These are phyloP conservation scores for Mollisia scopiformis DNA, from an alignment of 2,329 filamentous ascomycete species.

Conservation along the genomic window DNA sequence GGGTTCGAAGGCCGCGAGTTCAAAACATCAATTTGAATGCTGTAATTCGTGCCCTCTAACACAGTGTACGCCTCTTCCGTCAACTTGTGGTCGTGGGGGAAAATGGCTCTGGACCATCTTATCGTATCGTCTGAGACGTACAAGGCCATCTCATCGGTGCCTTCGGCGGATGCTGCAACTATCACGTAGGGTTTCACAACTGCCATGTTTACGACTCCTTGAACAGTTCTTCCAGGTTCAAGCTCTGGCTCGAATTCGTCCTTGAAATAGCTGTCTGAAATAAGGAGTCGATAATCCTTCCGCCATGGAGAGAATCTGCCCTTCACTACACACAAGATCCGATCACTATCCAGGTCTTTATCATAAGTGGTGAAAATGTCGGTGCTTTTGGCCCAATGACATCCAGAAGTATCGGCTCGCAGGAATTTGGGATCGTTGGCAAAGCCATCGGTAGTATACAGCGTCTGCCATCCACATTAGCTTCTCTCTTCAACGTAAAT, in stretches of 20 bases:
- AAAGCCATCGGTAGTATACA: slow-evolving; percentile 89
- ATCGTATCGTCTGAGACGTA: slow-evolving; percentile 85
- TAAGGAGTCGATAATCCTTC: slow-evolving; percentile 75
- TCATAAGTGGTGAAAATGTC: slow-evolving; percentile 72
- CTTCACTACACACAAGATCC: slow-evolving; percentile 79
- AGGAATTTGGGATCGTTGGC: slow-evolving; percentile 65
- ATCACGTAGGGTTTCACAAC: slow-evolving; percentile 86
- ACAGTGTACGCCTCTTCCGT: slow-evolving; percentile 90
- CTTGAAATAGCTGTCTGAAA: slow-evolving; percentile 84
- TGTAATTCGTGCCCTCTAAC: slow-evolving; percentile 95
- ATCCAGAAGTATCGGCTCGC: slow-evolving; percentile 71
- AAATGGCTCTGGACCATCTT: slow-evolving; percentile 90
- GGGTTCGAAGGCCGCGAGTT: slow-evolving; percentile 64
- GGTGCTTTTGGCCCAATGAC: slow-evolving; percentile 84
- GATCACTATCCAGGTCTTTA: slow-evolving; percentile 65
- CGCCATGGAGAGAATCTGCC: slow-evolving; percentile 72
- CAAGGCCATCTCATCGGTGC: slow-evolving; percentile 88
- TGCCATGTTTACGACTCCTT: slow-evolving; percentile 81
- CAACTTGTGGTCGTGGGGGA: slow-evolving; percentile 77
- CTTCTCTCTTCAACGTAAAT: neutral
- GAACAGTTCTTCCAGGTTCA: slow-evolving; percentile 72
- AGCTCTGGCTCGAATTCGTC: slow-evolving; percentile 77
- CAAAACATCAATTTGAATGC: slow-evolving; percentile 94
- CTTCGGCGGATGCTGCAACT: slow-evolving; percentile 76
- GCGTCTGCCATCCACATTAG: slow-evolving; percentile 38